These are phyloP conservation scores for Acanthamoeba castellanii DNA, from an alignment of 208 protist species.

Conservation along the genomic window DNA sequence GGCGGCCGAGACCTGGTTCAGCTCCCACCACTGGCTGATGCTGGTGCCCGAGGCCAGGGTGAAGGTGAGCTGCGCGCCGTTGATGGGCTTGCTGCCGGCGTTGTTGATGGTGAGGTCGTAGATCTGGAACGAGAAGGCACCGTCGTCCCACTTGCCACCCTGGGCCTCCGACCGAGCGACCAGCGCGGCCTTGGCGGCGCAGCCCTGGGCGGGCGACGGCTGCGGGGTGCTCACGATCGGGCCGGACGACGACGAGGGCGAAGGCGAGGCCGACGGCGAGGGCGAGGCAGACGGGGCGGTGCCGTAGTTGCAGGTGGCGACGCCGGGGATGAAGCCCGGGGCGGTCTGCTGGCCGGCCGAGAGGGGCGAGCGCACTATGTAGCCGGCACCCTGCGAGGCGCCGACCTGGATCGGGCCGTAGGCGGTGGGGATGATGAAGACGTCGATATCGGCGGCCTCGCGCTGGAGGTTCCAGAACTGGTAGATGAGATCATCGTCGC, in stretches of 20 bases:
- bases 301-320: not conserved
- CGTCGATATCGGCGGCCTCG: not conserved
- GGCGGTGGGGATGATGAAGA: not conserved
- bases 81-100: not conserved
- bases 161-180: not conserved
- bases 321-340: not conserved
- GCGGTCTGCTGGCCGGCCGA: not conserved
- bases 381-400: not conserved
- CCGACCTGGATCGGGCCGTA: not conserved
- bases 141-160: not conserved
- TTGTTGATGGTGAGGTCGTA: slow-evolving; percentile 14
- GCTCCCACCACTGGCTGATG: slow-evolving; percentile 39
- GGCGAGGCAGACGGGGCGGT: not conserved
- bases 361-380: not conserved
- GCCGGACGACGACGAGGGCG: not conserved
- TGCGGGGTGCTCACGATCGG: not conserved
- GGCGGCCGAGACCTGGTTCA: not conserved
- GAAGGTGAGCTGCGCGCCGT: slow-evolving; percentile 5
- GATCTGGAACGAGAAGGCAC: not conserved
- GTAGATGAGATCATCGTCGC: not conserved
- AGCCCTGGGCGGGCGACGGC: slow-evolving; percentile 2
- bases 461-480: slow-evolving; percentile 56
- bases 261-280: not conserved
- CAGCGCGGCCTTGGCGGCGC: not conserved
- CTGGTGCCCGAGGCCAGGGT: slow-evolving; percentile 5